These are phyloP conservation scores for Annulohypoxylon truncatum DNA, from an alignment of 2,329 filamentous ascomycete genomes.

Conservation along the genomic window DNA sequence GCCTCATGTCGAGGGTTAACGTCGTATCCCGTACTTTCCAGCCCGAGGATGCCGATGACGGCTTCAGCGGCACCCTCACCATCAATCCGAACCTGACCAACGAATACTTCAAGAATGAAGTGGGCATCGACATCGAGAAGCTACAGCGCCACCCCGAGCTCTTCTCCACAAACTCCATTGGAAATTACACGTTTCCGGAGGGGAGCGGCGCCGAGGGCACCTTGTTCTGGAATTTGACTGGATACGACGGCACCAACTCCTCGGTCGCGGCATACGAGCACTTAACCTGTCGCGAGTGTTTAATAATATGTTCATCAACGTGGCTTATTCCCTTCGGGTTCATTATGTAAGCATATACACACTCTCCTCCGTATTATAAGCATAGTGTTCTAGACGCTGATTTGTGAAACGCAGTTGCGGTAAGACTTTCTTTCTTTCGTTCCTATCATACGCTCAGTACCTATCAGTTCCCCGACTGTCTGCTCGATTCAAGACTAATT, in stretches of 20 bases:
- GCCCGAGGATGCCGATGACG: background rate
- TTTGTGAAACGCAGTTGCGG: slow-evolving; percentile 2
- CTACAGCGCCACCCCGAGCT: slow-evolving; percentile 5
- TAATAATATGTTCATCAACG: background rate
- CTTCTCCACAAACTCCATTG: background rate
- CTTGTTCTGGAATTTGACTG: slow-evolving; percentile 8
- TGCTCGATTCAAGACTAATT: background rate
- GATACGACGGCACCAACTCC: background rate
- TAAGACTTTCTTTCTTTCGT: background rate
- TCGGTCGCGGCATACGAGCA: background rate
- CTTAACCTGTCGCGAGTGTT: background rate
- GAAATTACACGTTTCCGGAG: slow-evolving; percentile 12
- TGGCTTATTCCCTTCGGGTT: background rate
- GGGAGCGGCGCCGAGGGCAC: slow-evolving; percentile 17
- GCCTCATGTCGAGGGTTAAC: background rate
- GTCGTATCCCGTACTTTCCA: background rate
- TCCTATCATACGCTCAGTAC: background rate
- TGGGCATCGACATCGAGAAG: slow-evolving; percentile 17
- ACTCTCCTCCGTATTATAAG: background rate
- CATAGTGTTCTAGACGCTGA: background rate
- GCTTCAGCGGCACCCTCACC: slow-evolving; percentile 5
- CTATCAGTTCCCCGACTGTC: background rate
- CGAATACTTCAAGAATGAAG: slow-evolving; percentile 9
- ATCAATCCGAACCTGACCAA: background rate
- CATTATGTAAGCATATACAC: slow-evolving; percentile 6